phyloP scores from a whole-genome alignment of 1,284 basidiomycete species.

The Leccinum glutinopallens region DNA sequence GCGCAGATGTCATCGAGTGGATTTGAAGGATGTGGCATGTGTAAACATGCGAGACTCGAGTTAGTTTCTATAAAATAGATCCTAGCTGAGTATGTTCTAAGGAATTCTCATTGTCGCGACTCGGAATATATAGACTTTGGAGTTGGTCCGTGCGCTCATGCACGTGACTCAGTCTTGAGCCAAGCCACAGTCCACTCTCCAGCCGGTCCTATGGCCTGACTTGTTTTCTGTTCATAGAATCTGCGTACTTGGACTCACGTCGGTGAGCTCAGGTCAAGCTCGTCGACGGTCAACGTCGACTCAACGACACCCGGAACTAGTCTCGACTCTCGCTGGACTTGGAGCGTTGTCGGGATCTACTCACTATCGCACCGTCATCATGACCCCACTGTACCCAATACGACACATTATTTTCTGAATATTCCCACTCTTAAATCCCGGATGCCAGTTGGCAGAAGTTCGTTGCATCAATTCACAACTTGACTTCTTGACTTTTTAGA shows the following conservation, averaged over 20 bases:
- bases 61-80: slow-evolving; percentile 90
- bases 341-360: too few relatives aligned
- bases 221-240: too few relatives aligned
- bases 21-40: slow-evolving; percentile 80
- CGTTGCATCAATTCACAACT: neutral
- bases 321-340: too few relatives aligned
- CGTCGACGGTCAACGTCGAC: too few relatives aligned
- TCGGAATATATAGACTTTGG: neutral
- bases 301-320: too few relatives aligned
- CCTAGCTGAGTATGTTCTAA: slow-evolving; percentile 86
- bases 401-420: neutral
- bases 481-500: neutral
- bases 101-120: slow-evolving; percentile 32
- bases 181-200: too few relatives aligned
- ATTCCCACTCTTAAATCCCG: neutral
- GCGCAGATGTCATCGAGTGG: slow-evolving; percentile 75
- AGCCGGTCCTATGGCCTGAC: too few relatives aligned
- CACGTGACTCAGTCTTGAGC: slow-evolving; percentile 17
- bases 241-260: too few relatives aligned
- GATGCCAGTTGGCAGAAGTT: neutral
- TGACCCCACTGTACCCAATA: too few relatives aligned
- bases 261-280: too few relatives aligned
- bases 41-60: slow-evolving; percentile 87
- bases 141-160: slow-evolving; percentile 19
- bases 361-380: too few relatives aligned